Evolutionary conservation across 805 yeast species (phyloP).

Genomic region (Hanseniaspora thailandica): DNA sequence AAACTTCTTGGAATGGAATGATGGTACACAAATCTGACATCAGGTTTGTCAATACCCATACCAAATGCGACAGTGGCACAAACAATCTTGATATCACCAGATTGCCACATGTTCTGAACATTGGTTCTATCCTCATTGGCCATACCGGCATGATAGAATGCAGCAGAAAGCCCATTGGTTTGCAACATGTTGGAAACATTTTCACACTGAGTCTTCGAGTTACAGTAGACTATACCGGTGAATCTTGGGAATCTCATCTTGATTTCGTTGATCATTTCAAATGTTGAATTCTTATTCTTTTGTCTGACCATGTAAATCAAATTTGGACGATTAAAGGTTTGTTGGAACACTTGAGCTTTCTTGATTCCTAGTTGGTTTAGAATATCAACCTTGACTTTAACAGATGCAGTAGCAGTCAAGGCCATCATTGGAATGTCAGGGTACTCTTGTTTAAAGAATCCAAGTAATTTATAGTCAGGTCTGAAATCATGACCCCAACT

Average conservation of each 20-base stretch:
- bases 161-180: constrained; percentile 51
- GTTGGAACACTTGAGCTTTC: constrained; percentile 58
- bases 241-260: constrained; percentile 38
- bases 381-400: constrained; percentile 76
- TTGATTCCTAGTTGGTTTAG: constrained; percentile 59
- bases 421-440: constrained; percentile 89
- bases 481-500: constrained; percentile 99
- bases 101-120: constrained; percentile 79
- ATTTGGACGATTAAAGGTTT: constrained; percentile 85
- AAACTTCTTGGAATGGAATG: constrained; percentile 76
- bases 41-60: constrained; percentile 97
- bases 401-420: constrained; percentile 92
- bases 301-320: constrained; percentile 63
- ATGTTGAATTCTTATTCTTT: constrained; percentile 45
- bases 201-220: constrained; percentile 81
- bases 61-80: constrained; percentile 98
- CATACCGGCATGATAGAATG: constrained; percentile 94
- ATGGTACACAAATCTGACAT: constrained; percentile 86
- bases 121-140: constrained; percentile 54
- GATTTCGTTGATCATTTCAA: constrained; percentile 50
- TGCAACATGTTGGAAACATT: constrained; percentile 53
- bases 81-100: constrained; percentile 55
- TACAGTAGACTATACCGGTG: constrained; percentile 89
- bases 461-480: constrained; percentile 82
- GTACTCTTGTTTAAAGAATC: constrained; percentile 56